A percentile compares a stretch with the other conserved stretches of the same genome.
phyloP scores from a whole-genome alignment of 768 basidiomycete species.

The Amanita pallidorosea region DNA sequence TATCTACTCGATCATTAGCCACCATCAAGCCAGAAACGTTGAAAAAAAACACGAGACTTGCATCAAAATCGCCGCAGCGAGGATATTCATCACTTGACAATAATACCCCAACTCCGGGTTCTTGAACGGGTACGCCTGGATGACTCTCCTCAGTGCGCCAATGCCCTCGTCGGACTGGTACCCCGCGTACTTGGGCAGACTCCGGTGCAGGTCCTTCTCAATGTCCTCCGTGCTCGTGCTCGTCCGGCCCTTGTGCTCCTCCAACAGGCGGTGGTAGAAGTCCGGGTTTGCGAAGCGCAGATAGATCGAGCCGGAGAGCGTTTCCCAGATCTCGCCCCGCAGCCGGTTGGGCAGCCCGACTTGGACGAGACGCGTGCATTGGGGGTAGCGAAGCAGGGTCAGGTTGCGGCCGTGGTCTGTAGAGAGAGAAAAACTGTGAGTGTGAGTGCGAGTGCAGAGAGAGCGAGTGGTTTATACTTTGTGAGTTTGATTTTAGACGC shows the following conservation, averaged over 20 bases:
- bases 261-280: constrained; percentile 63
- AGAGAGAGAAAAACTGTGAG: constrained; percentile 7
- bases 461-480: constrained; percentile 31
- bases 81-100: constrained; percentile 99
- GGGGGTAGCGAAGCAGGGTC: constrained; percentile 92
- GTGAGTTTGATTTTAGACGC: constrained; percentile 91
- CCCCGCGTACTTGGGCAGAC: constrained; percentile 92
- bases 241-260: constrained; percentile 66
- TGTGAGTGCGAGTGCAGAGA: background rate
- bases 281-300: constrained; percentile 84
- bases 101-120: constrained; percentile 95
- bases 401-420: constrained; percentile 88
- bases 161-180: constrained; percentile 91
- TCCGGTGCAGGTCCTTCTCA: constrained; percentile 94
- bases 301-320: constrained; percentile 87
- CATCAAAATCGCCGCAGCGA: constrained; percentile 93
- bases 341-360: constrained; percentile 92
- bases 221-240: constrained; percentile 95
- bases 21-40: background rate
- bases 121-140: constrained; percentile 93
- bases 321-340: constrained; percentile 98
- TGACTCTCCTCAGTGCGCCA: constrained; percentile 69
- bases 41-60: constrained; percentile 20
- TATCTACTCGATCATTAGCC: constrained; percentile 44
- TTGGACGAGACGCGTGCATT: constrained; percentile 94